Evolutionary conservation across 257 asterid species (phyloP).

Genomic region (Solanum medicagineum): DNA sequence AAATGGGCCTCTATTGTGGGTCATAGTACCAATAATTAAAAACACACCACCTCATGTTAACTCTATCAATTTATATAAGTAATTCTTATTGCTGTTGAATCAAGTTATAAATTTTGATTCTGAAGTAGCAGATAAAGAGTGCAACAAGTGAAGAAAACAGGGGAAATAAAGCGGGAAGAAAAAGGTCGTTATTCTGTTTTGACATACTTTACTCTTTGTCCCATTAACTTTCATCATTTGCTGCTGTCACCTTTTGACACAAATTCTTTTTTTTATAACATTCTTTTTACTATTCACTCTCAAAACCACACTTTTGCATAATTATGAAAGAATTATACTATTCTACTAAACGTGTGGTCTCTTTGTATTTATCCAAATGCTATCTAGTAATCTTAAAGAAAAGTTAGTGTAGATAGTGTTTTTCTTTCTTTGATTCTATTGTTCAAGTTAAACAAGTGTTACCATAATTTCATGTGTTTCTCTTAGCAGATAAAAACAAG

Average conservation of each 20-base stretch:
- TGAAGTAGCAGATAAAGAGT: slow-evolving; percentile 16
- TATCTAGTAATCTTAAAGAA: not conserved
- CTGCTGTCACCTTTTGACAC: not conserved
- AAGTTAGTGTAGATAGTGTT: not conserved
- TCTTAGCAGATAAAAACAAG: not conserved
- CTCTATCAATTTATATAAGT: not conserved
- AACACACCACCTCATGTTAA: not conserved
- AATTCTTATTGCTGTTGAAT: not conserved
- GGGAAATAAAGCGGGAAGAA: slow-evolving; percentile 18
- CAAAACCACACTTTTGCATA: not conserved
- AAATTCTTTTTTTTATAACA: not conserved
- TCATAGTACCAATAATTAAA: slow-evolving; percentile 7
- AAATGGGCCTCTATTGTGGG: slow-evolving; percentile 52
- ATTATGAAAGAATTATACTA: not conserved
- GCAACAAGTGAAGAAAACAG: slow-evolving; percentile 27
- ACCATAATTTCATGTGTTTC: not conserved
- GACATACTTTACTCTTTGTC: slow-evolving; percentile 26
- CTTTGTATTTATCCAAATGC: not conserved
- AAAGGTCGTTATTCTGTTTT: slow-evolving; percentile 27
- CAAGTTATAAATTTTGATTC: slow-evolving; percentile 5
- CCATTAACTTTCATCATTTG: not conserved
- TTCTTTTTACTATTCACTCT: not conserved
- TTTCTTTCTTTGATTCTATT: not conserved
- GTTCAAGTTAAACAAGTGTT: not conserved
- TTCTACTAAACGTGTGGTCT: not conserved